Evolutionary conservation across 139 green algal genomes (phyloP).

Genomic region (Astrephomene gubernaculifera): DNA sequence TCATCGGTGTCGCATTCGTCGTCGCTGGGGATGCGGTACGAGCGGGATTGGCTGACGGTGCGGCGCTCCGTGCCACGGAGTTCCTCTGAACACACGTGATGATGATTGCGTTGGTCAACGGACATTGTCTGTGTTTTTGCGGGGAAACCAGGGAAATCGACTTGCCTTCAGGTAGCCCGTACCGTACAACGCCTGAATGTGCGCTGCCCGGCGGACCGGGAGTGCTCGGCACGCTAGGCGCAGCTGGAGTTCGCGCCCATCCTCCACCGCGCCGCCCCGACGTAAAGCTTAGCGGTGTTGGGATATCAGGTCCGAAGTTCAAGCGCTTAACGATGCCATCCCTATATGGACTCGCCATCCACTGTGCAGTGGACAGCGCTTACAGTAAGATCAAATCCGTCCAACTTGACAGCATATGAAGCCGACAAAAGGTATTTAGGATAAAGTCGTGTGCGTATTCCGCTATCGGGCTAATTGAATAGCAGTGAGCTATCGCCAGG

Average conservation of each 20-base stretch:
- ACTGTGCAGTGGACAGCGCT: not conserved
- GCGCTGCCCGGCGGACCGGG: not conserved
- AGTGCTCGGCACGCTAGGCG: not conserved
- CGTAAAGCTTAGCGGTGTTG: not conserved
- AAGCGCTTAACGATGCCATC: slow-evolving; percentile 10
- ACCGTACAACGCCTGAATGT: not conserved
- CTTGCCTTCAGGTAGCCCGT: slow-evolving; percentile 19
- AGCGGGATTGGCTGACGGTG: not conserved
- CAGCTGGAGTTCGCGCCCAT: not conserved
- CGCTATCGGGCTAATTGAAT: too few relatives aligned
- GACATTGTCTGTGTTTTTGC: not conserved
- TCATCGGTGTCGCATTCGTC: not conserved
- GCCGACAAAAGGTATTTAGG: too few relatives aligned
- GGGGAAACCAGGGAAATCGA: not conserved
- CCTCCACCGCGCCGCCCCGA: not conserved
- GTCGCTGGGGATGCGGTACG: slow-evolving; percentile 26
- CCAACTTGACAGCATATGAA: not conserved
- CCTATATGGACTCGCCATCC: slow-evolving; percentile 1
- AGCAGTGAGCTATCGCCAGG: too few relatives aligned
- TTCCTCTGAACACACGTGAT: slow-evolving; percentile 25
- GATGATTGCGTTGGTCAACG: not conserved
- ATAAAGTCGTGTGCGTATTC: too few relatives aligned
- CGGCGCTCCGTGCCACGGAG: not conserved
- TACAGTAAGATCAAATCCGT: not conserved
- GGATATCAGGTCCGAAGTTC: slow-evolving; percentile 5